A percentile compares a stretch with the other conserved stretches of the same genome.
Evolutionary conservation across 768 basidiomycete species (phyloP).

Genomic region (Ramaria rubella): DNA sequence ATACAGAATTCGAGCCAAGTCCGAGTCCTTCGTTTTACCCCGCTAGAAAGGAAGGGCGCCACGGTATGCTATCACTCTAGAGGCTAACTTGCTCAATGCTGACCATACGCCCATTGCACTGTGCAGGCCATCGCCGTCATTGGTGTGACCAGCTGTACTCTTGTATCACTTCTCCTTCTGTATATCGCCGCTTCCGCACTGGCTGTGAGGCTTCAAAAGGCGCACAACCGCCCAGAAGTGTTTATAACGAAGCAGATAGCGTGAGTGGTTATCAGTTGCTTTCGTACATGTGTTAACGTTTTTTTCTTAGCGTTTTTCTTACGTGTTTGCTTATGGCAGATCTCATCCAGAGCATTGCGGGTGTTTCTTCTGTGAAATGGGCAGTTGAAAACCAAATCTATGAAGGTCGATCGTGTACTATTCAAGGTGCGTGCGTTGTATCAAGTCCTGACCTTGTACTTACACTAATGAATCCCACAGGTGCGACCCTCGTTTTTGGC

Average conservation of each 20-base stretch:
- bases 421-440: conserved; percentile 8
- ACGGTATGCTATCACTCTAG: not conserved
- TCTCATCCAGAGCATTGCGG: conserved; percentile 8
- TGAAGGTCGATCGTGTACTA: conserved; percentile 4
- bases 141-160: conserved; percentile 1
- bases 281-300: not conserved
- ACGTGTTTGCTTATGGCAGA: conserved; percentile 6
- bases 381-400: conserved; percentile 1
- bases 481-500: conserved; percentile 1
- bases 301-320: not conserved
- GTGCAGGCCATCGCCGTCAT: conserved; percentile 5
- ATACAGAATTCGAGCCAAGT: not conserved
- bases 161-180: conserved; percentile 8
- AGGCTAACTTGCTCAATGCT: not conserved
- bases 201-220: not conserved
- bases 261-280: not conserved
- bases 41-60: conserved; percentile 1
- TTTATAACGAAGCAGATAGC: conserved; percentile 4
- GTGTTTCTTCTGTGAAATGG: conserved; percentile 7
- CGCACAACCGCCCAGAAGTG: not conserved
- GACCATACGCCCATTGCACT: not conserved
- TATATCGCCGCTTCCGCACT: conserved; percentile 2
- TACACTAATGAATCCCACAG: not conserved
- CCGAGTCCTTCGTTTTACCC: not conserved
- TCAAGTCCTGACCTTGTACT: too few species aligned